Base-by-base conservation (phyloP, 768 basidiomycete genomes). In the Pulveroboletus sp. region DNA sequence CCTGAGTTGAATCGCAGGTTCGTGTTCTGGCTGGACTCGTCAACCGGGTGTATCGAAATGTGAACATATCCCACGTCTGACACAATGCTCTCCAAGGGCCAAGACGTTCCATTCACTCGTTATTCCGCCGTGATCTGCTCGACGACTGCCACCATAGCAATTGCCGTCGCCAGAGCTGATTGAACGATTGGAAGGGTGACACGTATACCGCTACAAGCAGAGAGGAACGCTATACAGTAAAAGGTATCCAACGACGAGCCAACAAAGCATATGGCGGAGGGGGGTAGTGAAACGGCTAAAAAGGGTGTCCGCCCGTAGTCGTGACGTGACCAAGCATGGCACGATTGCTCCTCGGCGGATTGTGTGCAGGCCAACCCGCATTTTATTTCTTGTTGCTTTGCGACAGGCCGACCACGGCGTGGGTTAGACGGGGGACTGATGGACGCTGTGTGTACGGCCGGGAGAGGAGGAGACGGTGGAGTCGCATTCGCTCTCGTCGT, bases 401-500 rank as follows among this genome's bases (percentile, higher is more conserved):
- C 27, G 6, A 35, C 11, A n/a, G 3, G 21, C 21, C 21, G 21
- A 21, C 21, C 2, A 21, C 21, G 21, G 21, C 21, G 21, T 13
- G 21, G 17, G n/a, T 39, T 18, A 62, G 28, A 45, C 17, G 9
- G 36, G 14, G 6, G 39, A 32, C 9, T 11, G 31, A 0, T 4
- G 33, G 31, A 5, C 30, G 21, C 14, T 33, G 26, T 30, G 7
- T 3, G 31, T 1, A 6, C 59, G 49, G 5, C 43, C 35, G 13
- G 47, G 37, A 0, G 61, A 39, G 6, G 60, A 47, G 8, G 61
- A 33, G 5, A 49, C 18, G 3, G 45, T 10, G 14, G 49, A 39
- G 4, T 44, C 43, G 6, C 38, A 27, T 36, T 9, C 51, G 21
- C 35, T 39, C 8, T 27, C 49, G 7, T 48, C 49, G 11, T 26